phyloP scores from a whole-genome alignment of 2,329 filamentous ascomycete species.

The Mariannaea elegans region DNA sequence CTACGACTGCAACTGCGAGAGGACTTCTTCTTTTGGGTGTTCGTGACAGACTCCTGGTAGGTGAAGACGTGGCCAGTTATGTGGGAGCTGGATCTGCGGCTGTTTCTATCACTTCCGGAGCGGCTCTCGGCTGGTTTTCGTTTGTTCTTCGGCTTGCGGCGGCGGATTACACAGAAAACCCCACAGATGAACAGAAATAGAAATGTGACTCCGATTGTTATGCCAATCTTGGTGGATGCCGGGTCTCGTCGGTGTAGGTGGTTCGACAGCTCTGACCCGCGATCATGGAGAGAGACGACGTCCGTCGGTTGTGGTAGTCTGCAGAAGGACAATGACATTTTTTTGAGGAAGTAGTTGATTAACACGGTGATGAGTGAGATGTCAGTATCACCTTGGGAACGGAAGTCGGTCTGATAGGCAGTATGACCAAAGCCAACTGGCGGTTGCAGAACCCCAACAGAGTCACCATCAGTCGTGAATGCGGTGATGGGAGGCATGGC shows the following conservation, averaged over 20 bases:
- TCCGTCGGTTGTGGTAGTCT: not conserved
- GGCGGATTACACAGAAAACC: not conserved
- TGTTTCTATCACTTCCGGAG: not conserved
- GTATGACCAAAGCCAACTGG: not conserved
- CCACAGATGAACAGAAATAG: not conserved
- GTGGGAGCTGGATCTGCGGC: not conserved
- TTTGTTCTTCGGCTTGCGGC: not conserved
- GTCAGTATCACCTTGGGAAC: not conserved
- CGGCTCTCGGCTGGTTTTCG: not conserved
- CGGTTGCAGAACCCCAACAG: not conserved
- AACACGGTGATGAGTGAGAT: not conserved
- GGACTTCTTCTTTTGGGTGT: not conserved
- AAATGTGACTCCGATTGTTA: constrained; percentile 4
- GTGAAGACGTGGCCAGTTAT: not conserved
- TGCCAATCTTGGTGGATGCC: constrained; percentile 1
- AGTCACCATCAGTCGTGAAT: not conserved
- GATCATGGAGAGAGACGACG: not conserved
- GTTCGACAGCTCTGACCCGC: not conserved
- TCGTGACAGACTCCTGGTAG: not conserved
- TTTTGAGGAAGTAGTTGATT: not conserved
- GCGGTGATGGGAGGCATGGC: not conserved
- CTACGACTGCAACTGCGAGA: not conserved
- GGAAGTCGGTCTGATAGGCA: not conserved
- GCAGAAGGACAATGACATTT: not conserved
- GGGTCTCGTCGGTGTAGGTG: constrained; percentile 9